Base-by-base conservation (phyloP, 495 filamentous ascomycete genomes). In the Penicillium dipodomyicola region DNA sequence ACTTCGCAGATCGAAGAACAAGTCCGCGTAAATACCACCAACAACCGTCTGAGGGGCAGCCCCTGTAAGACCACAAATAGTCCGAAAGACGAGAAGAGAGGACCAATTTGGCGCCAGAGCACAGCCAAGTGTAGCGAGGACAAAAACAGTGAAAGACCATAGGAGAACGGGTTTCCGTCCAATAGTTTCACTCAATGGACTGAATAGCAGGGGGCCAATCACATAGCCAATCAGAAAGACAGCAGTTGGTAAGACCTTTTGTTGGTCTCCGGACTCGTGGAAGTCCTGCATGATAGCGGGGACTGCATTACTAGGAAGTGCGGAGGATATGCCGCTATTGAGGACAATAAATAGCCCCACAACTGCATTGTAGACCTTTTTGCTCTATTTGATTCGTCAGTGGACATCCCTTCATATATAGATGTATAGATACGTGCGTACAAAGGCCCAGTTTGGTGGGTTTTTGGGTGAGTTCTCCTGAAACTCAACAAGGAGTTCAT, bases 191-290 rank as follows among this genome's bases (percentile, higher is more conserved):
- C 84, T 88, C 11, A 91, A 63, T 0, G 88, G 88, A 2, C 85
- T 87, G 69, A 86, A 89, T 4, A 86, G 56, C 11, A 89, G 50
- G 2, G 87, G 85, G 0, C 86, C 87, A 14, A 87, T 65, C 12
- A 85, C 75, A 58, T 89, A 90, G 30, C 87, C 90, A 23, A 91
- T 76, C 0, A 92, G 74, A 55, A 84, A 94, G 1, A 91, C 81
- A 0, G 87, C 88, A 0, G 88, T 89, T 11, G 89, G 89, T 7
- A 94, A 75, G 19, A 87, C 83, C 39, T 83, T 77, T 39, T 83
- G 76, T 7, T 63, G 49, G 56, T 73, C 33, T 17, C 67, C 73
- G 74, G 58, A 56, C 25, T 67, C 49, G 46, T 65, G 35, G 58
- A 76, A 75, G n/a, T 74, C 67, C n/a, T 72, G 59, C 65, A 73